phyloP scores from a whole-genome alignment of 768 basidiomycete genomes.

The Macrolepiota albuminosa region DNA sequence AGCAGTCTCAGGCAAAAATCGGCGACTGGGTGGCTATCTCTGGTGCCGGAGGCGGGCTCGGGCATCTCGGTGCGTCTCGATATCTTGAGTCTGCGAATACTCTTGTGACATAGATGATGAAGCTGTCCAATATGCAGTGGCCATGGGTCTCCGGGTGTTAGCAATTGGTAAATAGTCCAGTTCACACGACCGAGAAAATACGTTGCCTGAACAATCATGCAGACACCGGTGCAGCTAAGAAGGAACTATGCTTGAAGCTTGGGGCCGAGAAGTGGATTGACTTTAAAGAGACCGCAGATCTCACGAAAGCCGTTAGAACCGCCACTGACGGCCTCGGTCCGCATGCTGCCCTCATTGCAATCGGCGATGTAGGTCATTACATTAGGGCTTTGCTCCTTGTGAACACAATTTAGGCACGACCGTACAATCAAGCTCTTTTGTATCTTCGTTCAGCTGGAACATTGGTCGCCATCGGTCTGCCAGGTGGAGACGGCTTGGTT shows the following conservation, averaged over 20 bases:
- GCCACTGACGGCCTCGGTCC: conserved; percentile 66
- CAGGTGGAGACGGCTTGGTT: conserved; percentile 39
- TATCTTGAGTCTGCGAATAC: not conserved
- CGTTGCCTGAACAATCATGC: conserved; percentile 14
- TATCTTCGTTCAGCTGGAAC: conserved; percentile 69
- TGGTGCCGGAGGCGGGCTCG: conserved; percentile 76
- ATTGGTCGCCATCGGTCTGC: conserved; percentile 70
- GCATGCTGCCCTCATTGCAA: conserved; percentile 60
- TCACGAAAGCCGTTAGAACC: conserved; percentile 54
- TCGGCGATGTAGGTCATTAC: conserved; percentile 37
- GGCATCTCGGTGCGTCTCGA: conserved; percentile 53
- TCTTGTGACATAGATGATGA: not conserved
- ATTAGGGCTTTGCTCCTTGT: not conserved
- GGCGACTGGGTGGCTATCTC: conserved; percentile 75
- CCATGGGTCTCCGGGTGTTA: conserved; percentile 68
- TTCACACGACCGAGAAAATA: not conserved
- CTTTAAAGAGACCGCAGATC: conserved; percentile 58
- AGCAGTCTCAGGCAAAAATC: conserved; percentile 48
- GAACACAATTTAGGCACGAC: conserved; percentile 21
- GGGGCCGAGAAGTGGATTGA: conserved; percentile 72
- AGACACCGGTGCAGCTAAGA: conserved; percentile 74
- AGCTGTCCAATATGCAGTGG: conserved; percentile 77
- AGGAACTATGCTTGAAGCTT: conserved; percentile 45
- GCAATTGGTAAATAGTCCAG: conserved; percentile 31
- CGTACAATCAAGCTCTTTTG: conserved; percentile 52